Evolutionary conservation across 2,329 filamentous ascomycete genomes (phyloP), one percentile per base, ranked within the genome.

Genomic region (Calonectria naviculata): DNA sequence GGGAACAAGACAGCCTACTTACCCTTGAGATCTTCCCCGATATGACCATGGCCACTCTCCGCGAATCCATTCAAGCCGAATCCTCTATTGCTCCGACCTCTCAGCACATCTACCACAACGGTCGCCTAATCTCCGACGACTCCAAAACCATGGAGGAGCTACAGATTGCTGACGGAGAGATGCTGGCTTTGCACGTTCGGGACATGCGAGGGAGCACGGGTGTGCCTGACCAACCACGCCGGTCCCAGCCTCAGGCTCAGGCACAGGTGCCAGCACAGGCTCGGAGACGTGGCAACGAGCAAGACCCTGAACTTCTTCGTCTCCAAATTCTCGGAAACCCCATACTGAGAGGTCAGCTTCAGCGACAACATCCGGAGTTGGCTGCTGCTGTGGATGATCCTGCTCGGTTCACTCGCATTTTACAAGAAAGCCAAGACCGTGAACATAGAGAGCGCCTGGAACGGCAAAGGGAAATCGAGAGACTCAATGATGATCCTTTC

Each of bases 401-500:
- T 9, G 88, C 88, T 75, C 90, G 90, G 65, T 99, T 98, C 82
- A 91, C 92, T 41, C 89, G 94, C 73, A 87, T 94, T 44, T 93
- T 94, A 79, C 85, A 89, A 65, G 88, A 91, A 71, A 91, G 93
- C 81, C 89, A 92, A 75, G 89, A 92, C 70, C 88, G 92, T 68
- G 93, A 97, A 78, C 89, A 91, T 62, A 89, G 93, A 68, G 90
- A 92, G 68, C 93, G 95, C 71, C 88, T 89, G 31, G 93, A 95
- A 81, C 93, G 96, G 71, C 92, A 95, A 81, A 92, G 94, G 65
- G 92, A 96, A 81, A 95, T 98, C 77, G 92, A 92, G 72, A 89
- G 93, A 79, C 87, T 98, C 72, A 98, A 98, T 81, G 93, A 95
- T 12, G 97, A 99, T 79, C 95, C 96, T 0, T 98, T 98, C 84